Percentiles rank a stretch among this genome's conserved stretches.
Evolutionary conservation across 1,139 yeast genomes (phyloP).

Genomic region (Blastobotrys apis): DNA sequence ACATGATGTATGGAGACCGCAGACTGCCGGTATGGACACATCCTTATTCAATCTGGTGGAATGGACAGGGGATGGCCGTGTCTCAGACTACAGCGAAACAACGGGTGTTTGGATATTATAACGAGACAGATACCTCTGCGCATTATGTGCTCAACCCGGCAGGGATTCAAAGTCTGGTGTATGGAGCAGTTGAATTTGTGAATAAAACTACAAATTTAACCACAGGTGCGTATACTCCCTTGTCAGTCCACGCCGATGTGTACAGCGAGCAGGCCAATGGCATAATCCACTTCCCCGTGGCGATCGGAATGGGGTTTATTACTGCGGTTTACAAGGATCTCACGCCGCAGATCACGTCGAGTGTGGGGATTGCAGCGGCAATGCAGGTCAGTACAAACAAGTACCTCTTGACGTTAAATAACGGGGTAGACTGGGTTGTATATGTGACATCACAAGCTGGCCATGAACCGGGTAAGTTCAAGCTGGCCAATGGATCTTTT

Average conservation of each 20-base stretch:
- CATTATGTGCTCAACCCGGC: conserved; percentile 38
- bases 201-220: conserved; percentile 20
- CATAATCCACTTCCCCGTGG: conserved; percentile 37
- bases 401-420: conserved; percentile 41
- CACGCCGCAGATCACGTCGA: conserved; percentile 50
- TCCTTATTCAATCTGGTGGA: conserved; percentile 74
- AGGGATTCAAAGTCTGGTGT: conserved; percentile 35
- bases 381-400: too few species aligned
- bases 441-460: conserved; percentile 43
- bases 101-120: conserved; percentile 44
- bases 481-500: background rate
- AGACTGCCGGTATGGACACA: conserved; percentile 68
- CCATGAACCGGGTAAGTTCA: conserved; percentile 25
- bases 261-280: conserved; percentile 42
- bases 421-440: conserved; percentile 54
- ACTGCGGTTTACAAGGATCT: conserved; percentile 64
- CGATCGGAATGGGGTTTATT: conserved; percentile 74
- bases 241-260: conserved; percentile 49
- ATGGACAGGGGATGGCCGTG: conserved; percentile 4
- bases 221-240: conserved; percentile 27
- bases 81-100: conserved; percentile 9
- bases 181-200: conserved; percentile 32
- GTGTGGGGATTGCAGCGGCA: conserved; percentile 44
- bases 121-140: conserved; percentile 22
- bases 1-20: conserved; percentile 63